These are phyloP conservation scores for apple (Malus domestica) DNA, from an alignment of 306 rosid species.

Conservation along the genomic window DNA sequence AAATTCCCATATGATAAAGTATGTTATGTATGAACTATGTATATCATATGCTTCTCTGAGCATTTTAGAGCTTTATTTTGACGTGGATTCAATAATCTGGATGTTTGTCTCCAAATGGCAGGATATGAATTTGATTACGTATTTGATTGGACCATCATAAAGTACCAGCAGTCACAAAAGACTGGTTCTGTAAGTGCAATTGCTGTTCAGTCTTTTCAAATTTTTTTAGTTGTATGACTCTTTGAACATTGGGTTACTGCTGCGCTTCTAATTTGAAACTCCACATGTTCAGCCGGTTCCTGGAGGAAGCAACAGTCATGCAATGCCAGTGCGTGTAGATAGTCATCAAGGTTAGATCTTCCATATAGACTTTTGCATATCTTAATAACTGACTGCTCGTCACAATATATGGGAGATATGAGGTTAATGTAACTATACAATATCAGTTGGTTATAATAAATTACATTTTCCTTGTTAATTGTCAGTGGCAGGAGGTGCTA, in stretches of 20 bases:
- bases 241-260: conserved; percentile 3
- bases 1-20: not conserved
- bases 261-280: conserved; percentile 24
- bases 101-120: conserved; percentile 27
- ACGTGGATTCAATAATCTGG: not conserved
- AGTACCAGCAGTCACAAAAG: conserved; percentile 83
- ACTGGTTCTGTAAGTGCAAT: conserved; percentile 57
- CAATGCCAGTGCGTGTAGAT: conserved; percentile 46
- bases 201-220: conserved; percentile 1
- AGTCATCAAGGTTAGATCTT: conserved; percentile 52
- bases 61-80: not conserved
- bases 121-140: conserved; percentile 80
- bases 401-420: not conserved
- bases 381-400: not conserved
- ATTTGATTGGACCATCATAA: conserved; percentile 86
- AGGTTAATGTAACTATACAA: not conserved
- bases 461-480: conserved; percentile 1
- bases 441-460: conserved; percentile 1
- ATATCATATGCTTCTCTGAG: not conserved
- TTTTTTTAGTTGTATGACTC: not conserved
- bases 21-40: not conserved
- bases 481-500: conserved; percentile 26
- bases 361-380: conserved; percentile 2
- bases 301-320: conserved; percentile 52
- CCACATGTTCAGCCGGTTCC: conserved; percentile 44